Percentiles rank a stretch among this genome's conserved stretches.
Conservation (phyloP, 78 protist species). For the Dictyostelium discoideum region DNA sequence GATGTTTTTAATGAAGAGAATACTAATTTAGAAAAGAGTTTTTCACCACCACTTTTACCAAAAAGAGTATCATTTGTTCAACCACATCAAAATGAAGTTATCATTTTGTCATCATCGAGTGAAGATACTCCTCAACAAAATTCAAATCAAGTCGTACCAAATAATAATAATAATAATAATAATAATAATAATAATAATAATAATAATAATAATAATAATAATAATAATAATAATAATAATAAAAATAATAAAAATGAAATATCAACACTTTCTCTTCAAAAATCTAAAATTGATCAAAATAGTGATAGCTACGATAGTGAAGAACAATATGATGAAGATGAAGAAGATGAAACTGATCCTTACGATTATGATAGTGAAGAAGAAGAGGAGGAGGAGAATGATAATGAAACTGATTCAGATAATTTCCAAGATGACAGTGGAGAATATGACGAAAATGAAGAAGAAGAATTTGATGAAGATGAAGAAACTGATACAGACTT, state of each 20-base stretch:
- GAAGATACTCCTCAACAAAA: background rate
- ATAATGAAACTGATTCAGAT: background rate
- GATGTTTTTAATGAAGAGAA: background rate
- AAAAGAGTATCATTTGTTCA: conserved; percentile 58
- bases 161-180: background rate
- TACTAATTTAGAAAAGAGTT: background rate
- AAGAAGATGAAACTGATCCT: background rate
- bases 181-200: background rate
- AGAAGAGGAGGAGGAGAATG: background rate
- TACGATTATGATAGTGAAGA: background rate
- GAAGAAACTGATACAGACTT: background rate
- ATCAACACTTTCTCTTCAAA: background rate
- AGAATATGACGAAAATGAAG: background rate
- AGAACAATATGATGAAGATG: background rate
- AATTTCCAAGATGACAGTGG: background rate
- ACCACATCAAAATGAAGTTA: conserved; percentile 45
- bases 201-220: background rate
- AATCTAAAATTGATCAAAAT: background rate
- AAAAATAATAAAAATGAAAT: background rate
- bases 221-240: background rate
- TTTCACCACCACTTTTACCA: conserved; percentile 25
- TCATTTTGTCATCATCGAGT: conserved; percentile 24
- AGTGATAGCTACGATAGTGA: background rate
- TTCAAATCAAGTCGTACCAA: background rate
- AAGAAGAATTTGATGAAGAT: conserved; percentile 9